A percentile compares a stretch with the other conserved stretches of the same genome.
These are phyloP conservation scores for Delphinella strobiligena DNA, from an alignment of 2,329 filamentous ascomycete genomes.

Conservation along the genomic window DNA sequence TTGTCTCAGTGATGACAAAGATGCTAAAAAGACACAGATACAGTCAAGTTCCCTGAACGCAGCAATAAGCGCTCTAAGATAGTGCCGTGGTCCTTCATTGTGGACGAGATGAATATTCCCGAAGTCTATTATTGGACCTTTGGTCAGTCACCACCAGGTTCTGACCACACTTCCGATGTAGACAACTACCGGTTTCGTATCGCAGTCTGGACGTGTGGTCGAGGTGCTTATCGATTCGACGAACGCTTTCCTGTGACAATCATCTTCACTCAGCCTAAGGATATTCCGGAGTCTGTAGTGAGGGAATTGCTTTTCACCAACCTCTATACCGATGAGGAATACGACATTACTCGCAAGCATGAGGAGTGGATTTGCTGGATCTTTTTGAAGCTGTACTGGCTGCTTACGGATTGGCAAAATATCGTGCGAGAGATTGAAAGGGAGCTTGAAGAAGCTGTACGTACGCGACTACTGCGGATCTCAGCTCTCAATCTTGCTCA, in stretches of 20 bases:
- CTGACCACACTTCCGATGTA: slow-evolving; percentile 15
- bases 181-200: slow-evolving; percentile 22
- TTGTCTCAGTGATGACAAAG: too few relatives aligned
- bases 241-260: slow-evolving; percentile 19
- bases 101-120: slow-evolving; percentile 26
- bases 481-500: background rate
- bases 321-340: slow-evolving; percentile 20
- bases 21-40: too few relatives aligned
- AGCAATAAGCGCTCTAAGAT: slow-evolving; percentile 18
- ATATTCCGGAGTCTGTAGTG: slow-evolving; percentile 21
- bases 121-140: slow-evolving; percentile 27
- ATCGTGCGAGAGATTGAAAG: slow-evolving; percentile 22
- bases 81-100: slow-evolving; percentile 25
- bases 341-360: slow-evolving; percentile 19
- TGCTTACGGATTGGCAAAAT: slow-evolving; percentile 26
- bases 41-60: slow-evolving; percentile 24
- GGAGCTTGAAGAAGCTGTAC: slow-evolving; percentile 20
- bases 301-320: slow-evolving; percentile 20
- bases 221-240: slow-evolving; percentile 20
- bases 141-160: slow-evolving; percentile 17
- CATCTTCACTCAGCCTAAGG: slow-evolving; percentile 21
- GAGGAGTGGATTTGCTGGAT: slow-evolving; percentile 26
- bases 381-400: slow-evolving; percentile 21
- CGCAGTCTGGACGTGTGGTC: slow-evolving; percentile 24
- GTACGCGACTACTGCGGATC: background rate